Evolutionary conservation across 2,329 filamentous ascomycete species (phyloP).

Genomic region (Aspergillus bombycis): DNA sequence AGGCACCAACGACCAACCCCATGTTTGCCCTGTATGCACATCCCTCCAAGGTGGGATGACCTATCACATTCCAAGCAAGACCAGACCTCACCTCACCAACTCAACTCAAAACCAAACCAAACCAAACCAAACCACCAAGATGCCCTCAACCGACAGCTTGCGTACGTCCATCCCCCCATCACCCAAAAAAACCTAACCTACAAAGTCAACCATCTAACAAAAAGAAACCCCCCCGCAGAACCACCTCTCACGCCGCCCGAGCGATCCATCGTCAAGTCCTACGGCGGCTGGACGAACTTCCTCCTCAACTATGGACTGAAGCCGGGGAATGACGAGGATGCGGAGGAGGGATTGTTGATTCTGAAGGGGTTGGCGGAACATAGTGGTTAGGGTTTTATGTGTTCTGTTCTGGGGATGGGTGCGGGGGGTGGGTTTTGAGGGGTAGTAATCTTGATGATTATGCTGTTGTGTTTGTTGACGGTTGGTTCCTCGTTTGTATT

Average conservation of each 20-base stretch:
- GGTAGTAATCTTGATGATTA: too few species aligned
- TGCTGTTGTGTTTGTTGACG: too few species aligned
- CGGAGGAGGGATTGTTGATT: slow-evolving; percentile 25
- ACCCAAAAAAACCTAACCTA: background rate
- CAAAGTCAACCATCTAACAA: background rate
- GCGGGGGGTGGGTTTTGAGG: too few species aligned
- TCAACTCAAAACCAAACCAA: too few species aligned
- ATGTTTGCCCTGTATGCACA: background rate
- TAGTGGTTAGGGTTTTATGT: background rate
- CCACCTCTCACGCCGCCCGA: slow-evolving; percentile 30
- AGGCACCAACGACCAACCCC: background rate
- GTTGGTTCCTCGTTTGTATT: too few species aligned
- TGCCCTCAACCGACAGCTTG: slow-evolving; percentile 19
- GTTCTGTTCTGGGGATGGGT: too few species aligned
- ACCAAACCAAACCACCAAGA: slow-evolving; percentile 3
- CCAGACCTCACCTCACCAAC: background rate
- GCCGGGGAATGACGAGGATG: slow-evolving; percentile 28
- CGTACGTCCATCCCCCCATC: background rate
- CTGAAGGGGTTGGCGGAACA: slow-evolving; percentile 14
- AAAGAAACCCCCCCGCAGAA: slow-evolving; percentile 16
- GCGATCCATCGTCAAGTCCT: slow-evolving; percentile 29
- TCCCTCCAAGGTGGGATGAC: too few species aligned
- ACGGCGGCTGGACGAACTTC: slow-evolving; percentile 33
- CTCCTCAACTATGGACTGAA: slow-evolving; percentile 28
- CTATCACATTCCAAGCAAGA: too few species aligned